A percentile compares a stretch with the other conserved stretches of the same genome.
These are phyloP conservation scores for Podaxis sp. DNA, from an alignment of 768 basidiomycete species.

Conservation along the genomic window DNA sequence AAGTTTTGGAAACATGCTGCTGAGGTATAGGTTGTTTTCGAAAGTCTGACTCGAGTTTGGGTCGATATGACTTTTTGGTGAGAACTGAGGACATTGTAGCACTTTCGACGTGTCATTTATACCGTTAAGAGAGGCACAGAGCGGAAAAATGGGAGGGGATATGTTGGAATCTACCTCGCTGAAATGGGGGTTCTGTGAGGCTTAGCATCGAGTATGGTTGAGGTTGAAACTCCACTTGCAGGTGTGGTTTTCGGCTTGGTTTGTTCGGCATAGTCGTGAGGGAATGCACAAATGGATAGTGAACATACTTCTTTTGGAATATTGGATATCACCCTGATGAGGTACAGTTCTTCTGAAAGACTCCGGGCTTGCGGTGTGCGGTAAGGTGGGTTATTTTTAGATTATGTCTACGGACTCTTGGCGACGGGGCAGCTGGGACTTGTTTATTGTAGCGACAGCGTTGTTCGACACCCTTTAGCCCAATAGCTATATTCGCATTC, in stretches of 20 bases:
- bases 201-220: neutral
- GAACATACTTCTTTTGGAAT: neutral
- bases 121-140: neutral
- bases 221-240: neutral
- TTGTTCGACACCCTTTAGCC: too few species aligned
- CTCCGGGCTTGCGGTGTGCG: neutral
- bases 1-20: conserved; percentile 5
- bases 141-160: neutral
- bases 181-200: neutral
- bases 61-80: neutral
- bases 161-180: neutral
- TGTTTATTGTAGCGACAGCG: too few species aligned
- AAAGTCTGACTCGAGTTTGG: too few species aligned
- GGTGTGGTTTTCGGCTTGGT: neutral
- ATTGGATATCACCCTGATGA: neutral
- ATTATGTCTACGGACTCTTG: neutral
- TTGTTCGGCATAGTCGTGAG: neutral
- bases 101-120: neutral
- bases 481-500: too few species aligned
- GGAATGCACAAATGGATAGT: neutral
- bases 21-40: too few species aligned
- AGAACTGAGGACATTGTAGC: neutral
- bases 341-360: neutral
- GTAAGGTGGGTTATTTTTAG: neutral
- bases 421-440: too few species aligned